A percentile compares a stretch with the other conserved stretches of the same genome.
Evolutionary conservation across 1,284 basidiomycete genomes (phyloP).

Genomic region (Irpex rosettiformis): DNA sequence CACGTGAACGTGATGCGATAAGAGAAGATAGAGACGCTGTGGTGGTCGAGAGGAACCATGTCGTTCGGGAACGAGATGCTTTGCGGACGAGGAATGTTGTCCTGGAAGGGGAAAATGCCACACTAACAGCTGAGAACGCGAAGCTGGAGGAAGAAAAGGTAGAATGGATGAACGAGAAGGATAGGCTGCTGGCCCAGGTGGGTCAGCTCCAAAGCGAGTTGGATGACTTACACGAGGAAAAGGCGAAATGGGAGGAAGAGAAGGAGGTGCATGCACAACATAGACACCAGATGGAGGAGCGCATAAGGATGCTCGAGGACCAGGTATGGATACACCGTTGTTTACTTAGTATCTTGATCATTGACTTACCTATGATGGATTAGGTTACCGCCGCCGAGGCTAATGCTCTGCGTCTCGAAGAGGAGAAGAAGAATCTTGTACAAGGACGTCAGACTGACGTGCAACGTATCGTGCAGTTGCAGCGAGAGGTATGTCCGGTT

Average conservation of each 20-base stretch:
- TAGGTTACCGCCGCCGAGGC: too few relatives aligned
- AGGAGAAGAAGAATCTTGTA: too few relatives aligned
- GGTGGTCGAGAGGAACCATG: neutral
- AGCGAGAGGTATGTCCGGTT: too few relatives aligned
- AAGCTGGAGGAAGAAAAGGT: neutral
- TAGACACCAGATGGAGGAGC: neutral
- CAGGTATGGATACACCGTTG: neutral
- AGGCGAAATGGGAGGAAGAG: neutral
- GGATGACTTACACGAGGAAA: neutral
- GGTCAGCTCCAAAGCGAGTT: neutral
- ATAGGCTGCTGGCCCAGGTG: neutral
- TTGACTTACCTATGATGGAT: too few relatives aligned
- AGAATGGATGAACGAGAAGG: neutral
- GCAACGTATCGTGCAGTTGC: too few relatives aligned
- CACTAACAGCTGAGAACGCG: neutral
- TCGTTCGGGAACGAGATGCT: neutral
- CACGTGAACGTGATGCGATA: neutral
- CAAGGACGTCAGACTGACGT: too few relatives aligned
- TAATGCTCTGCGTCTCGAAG: too few relatives aligned
- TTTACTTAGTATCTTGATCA: too few relatives aligned
- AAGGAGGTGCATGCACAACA: neutral
- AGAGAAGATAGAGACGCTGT: neutral
- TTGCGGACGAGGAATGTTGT: neutral
- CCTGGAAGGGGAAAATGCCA: neutral
- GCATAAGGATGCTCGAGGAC: neutral